Evolutionary conservation across 495 filamentous ascomycete genomes (phyloP).

Genomic region (Aspergillus sparsus): DNA sequence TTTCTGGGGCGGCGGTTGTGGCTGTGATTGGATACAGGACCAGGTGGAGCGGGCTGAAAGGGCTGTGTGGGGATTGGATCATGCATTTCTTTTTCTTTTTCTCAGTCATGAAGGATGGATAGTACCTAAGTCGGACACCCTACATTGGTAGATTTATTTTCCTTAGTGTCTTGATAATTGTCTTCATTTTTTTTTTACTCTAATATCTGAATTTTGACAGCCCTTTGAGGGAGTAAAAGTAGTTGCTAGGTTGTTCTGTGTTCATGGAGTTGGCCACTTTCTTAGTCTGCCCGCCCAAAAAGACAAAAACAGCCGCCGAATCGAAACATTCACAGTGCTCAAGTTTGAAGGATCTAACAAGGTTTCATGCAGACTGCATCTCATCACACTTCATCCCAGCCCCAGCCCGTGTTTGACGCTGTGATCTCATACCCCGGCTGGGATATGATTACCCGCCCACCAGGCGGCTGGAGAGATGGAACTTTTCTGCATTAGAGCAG

Average conservation of each 20-base stretch:
- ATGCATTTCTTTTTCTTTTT: neutral
- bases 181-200: too few species aligned
- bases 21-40: conserved; percentile 10
- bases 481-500: too few species aligned
- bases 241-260: too few species aligned
- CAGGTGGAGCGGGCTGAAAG: neutral
- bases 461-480: neutral
- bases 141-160: neutral
- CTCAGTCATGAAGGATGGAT: too few species aligned
- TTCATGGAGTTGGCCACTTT: too few species aligned
- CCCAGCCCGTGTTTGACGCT: conserved; percentile 18
- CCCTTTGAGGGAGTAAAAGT: too few species aligned
- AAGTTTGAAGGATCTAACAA: conserved; percentile 21
- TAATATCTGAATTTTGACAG: too few species aligned
- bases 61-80: conserved; percentile 16
- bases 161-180: too few species aligned
- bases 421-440: conserved; percentile 20
- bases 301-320: conserved; percentile 13
- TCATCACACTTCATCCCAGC: conserved; percentile 21
- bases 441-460: conserved; percentile 1
- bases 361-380: conserved; percentile 20
- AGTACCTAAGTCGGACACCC: neutral
- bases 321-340: conserved; percentile 6
- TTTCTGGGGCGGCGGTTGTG: conserved; percentile 2
- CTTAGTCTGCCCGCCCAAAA: too few species aligned